Conservation (phyloP, 2,329 filamentous ascomycete genomes). For the Colletotrichum gloeosporioides region DNA sequence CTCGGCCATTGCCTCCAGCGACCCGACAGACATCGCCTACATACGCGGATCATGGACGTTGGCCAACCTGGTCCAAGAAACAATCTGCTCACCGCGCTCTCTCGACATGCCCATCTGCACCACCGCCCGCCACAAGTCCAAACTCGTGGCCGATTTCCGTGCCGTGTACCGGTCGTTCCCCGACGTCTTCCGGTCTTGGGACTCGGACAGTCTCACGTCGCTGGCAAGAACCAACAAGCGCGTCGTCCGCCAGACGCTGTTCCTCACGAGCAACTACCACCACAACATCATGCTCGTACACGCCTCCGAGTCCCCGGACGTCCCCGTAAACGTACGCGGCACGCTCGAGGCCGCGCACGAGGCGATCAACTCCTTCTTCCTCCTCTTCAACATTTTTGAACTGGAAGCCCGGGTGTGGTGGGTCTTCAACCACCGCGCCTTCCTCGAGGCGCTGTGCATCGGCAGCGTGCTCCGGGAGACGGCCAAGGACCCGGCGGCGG, state of each 20-base stretch:
- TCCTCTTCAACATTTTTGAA: conserved; percentile 72
- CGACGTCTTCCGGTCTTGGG: conserved; percentile 71
- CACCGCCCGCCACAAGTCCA: conserved; percentile 71
- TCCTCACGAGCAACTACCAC: conserved; percentile 82
- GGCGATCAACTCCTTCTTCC: conserved; percentile 76
- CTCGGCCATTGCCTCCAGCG: conserved; percentile 60
- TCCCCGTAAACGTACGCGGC: conserved; percentile 69
- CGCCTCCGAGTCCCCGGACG: conserved; percentile 69
- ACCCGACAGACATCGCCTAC: conserved; percentile 72
- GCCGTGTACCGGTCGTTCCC: conserved; percentile 77
- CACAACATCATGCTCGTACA: conserved; percentile 84
- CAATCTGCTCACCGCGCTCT: conserved; percentile 76
- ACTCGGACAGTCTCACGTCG: conserved; percentile 62
- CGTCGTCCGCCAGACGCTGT: conserved; percentile 75
- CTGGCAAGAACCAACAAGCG: conserved; percentile 67
- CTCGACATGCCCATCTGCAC: conserved; percentile 75
- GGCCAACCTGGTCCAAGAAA: conserved; percentile 79
- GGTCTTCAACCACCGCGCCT: conserved; percentile 83
- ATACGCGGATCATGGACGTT: conserved; percentile 80
- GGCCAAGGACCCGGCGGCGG: conserved; percentile 47
- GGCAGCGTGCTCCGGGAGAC: conserved; percentile 63
- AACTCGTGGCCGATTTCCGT: conserved; percentile 72
- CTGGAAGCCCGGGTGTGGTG: conserved; percentile 81
- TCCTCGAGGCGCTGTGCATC: conserved; percentile 76
- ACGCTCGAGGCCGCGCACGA: conserved; percentile 79